Percentiles rank a stretch among this genome's conserved stretches.
phyloP scores from a whole-genome alignment of 352 stramenopile species.

The Globisporangium heterothallicum region DNA sequence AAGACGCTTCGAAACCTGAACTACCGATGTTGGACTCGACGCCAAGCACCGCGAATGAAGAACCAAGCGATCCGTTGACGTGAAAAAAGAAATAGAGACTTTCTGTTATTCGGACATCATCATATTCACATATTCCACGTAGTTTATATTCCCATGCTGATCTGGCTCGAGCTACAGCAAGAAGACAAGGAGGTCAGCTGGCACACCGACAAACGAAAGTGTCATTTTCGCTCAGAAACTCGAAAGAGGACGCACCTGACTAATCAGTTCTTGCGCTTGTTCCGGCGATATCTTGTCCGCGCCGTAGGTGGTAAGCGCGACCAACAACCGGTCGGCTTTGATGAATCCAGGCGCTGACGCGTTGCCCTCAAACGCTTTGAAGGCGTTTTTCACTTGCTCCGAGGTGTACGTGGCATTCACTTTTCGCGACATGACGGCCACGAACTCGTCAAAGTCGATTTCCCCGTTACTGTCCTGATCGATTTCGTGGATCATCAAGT shows the following conservation, averaged over 20 bases:
- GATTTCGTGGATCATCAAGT: conserved; percentile 95
- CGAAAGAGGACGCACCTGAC: conserved; percentile 69
- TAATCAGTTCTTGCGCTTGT: conserved; percentile 90
- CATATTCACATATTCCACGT: conserved; percentile 93
- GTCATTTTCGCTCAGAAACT: too few relatives aligned
- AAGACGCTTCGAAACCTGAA: conserved; percentile 7
- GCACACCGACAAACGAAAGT: too few relatives aligned
- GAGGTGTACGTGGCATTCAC: conserved; percentile 92
- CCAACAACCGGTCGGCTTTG: conserved; percentile 81
- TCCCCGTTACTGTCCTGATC: conserved; percentile 93
- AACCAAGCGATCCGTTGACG: conserved; percentile 5
- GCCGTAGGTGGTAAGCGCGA: conserved; percentile 87
- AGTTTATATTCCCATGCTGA: conserved; percentile 91
- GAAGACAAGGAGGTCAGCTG: not conserved
- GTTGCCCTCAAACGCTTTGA: conserved; percentile 75
- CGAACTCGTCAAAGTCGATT: conserved; percentile 95
- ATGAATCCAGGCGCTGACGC: conserved; percentile 60
- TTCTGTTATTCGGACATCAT: conserved; percentile 90
- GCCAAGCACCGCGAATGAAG: conserved; percentile 1
- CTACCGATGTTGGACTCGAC: conserved; percentile 3
- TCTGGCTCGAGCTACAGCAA: conserved; percentile 85
- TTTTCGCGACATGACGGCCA: conserved; percentile 92
- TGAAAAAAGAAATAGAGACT: conserved; percentile 5
- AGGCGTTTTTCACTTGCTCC: conserved; percentile 90
- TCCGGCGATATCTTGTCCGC: conserved; percentile 87